Evolutionary conservation across 352 stramenopile species (phyloP).

Genomic region (Elongisporangium undulatum): DNA sequence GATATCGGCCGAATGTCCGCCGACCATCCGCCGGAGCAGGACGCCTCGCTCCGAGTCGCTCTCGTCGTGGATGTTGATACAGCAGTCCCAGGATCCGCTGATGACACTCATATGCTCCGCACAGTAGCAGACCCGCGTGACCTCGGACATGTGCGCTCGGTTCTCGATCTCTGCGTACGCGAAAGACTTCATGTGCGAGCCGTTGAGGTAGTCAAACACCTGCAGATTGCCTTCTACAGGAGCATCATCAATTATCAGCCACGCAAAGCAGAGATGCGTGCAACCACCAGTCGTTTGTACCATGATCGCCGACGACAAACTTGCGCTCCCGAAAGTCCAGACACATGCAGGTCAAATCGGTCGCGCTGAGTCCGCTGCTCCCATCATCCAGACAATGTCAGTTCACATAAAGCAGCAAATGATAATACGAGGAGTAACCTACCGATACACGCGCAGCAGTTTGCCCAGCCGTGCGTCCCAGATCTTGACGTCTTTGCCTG

Average conservation of each 20-base stretch:
- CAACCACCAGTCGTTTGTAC: slow-evolving; percentile 9
- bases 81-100: slow-evolving; percentile 73
- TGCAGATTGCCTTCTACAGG: slow-evolving; percentile 55
- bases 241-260: not conserved
- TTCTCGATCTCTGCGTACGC: slow-evolving; percentile 61
- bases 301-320: slow-evolving; percentile 83
- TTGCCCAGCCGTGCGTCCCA: slow-evolving; percentile 84
- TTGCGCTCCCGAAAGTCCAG: slow-evolving; percentile 84
- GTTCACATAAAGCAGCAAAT: not conserved
- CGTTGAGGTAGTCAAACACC: slow-evolving; percentile 88
- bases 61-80: slow-evolving; percentile 85
- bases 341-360: slow-evolving; percentile 74
- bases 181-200: slow-evolving; percentile 84
- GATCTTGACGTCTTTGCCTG: slow-evolving; percentile 78
- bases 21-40: slow-evolving; percentile 64
- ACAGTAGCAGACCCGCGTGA: slow-evolving; percentile 78
- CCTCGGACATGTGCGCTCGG: slow-evolving; percentile 64
- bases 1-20: slow-evolving; percentile 76
- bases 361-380: slow-evolving; percentile 45
- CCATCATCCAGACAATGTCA: not conserved
- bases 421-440: too few species aligned
- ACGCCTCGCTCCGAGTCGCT: slow-evolving; percentile 74
- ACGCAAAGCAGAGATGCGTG: not conserved
- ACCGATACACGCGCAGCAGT: slow-evolving; percentile 76
- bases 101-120: slow-evolving; percentile 85